Percentiles rank a stretch among this genome's conserved stretches.
phyloP scores from a whole-genome alignment of 257 asterid genomes.

The Penstemon eatonii region DNA sequence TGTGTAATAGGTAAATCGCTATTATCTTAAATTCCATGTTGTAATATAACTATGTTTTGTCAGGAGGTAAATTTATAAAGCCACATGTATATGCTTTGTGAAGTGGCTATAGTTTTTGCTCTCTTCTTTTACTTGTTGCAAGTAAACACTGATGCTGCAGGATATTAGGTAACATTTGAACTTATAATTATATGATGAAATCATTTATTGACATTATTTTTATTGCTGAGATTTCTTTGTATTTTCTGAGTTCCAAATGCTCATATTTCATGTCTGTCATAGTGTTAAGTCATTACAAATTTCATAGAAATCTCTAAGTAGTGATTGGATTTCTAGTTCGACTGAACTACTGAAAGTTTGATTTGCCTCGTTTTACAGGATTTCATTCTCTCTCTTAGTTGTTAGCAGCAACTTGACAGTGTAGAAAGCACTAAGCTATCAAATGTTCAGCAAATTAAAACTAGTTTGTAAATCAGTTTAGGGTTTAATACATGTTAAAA shows the following conservation, averaged over 20 bases:
- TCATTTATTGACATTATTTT: not conserved
- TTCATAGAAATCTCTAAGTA: not conserved
- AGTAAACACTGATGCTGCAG: too few relatives aligned
- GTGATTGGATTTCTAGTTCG: not conserved
- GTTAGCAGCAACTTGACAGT: too few relatives aligned
- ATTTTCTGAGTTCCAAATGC: not conserved
- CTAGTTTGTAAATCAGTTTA: too few relatives aligned
- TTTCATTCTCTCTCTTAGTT: too few relatives aligned
- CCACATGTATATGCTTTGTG: conserved; percentile 7
- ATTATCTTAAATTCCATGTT: not conserved
- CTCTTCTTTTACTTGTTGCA: not conserved
- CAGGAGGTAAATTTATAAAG: not conserved
- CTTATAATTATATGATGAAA: not conserved
- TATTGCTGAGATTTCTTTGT: not conserved
- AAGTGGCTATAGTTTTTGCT: not conserved
- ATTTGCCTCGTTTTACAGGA: not conserved
- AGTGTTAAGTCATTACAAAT: not conserved
- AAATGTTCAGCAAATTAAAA: too few relatives aligned
- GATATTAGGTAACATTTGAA: not conserved
- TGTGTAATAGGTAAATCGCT: conserved; percentile 6
- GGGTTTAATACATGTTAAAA: too few relatives aligned
- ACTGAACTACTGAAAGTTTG: not conserved
- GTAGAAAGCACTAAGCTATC: too few relatives aligned
- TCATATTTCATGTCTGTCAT: not conserved
- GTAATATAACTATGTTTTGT: conserved; percentile 10